phyloP scores from a whole-genome alignment of 805 yeast species.

The Zygosaccharomyces kombuchaensis region DNA sequence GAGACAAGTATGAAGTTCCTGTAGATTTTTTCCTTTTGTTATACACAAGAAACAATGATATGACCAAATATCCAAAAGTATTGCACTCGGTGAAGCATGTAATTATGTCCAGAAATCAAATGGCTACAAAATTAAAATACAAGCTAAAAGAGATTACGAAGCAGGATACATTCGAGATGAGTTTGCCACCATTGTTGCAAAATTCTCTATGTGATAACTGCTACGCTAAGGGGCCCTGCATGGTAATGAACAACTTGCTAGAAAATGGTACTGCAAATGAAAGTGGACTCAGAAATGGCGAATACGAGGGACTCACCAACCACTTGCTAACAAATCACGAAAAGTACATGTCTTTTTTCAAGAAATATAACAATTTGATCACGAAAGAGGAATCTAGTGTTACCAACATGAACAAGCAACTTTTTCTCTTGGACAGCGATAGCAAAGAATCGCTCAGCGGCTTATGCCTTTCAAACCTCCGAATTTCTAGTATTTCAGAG shows the following conservation, averaged over 20 bases:
- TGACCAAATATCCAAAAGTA: slow-evolving; percentile 50
- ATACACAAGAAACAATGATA: slow-evolving; percentile 60
- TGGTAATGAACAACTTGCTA: slow-evolving; percentile 55
- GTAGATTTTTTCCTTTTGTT: slow-evolving; percentile 62
- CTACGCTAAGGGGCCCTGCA: slow-evolving; percentile 51
- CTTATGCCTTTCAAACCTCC: slow-evolving; percentile 50
- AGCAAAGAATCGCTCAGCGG: slow-evolving; percentile 63
- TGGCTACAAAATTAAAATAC: slow-evolving; percentile 56
- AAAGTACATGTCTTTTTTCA: slow-evolving; percentile 51
- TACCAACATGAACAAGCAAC: slow-evolving; percentile 49
- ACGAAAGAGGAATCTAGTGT: slow-evolving; percentile 67
- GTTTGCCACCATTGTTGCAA: slow-evolving; percentile 50
- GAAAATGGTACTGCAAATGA: slow-evolving; percentile 55
- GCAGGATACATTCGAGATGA: slow-evolving; percentile 21
- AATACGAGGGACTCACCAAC: slow-evolving; percentile 45
- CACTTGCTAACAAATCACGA: slow-evolving; percentile 41
- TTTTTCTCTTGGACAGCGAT: slow-evolving; percentile 50
- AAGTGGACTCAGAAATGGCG: slow-evolving; percentile 48
- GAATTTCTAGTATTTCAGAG: slow-evolving; percentile 34
- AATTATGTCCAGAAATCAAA: slow-evolving; percentile 64
- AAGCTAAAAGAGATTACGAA: slow-evolving; percentile 26
- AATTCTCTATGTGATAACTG: slow-evolving; percentile 61
- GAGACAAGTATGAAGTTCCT: slow-evolving; percentile 73
- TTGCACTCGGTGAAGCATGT: slow-evolving; percentile 59
- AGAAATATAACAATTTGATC: slow-evolving; percentile 69